Conservation (phyloP, 495 filamentous ascomycete genomes). For the Durotheca rogersii region DNA sequence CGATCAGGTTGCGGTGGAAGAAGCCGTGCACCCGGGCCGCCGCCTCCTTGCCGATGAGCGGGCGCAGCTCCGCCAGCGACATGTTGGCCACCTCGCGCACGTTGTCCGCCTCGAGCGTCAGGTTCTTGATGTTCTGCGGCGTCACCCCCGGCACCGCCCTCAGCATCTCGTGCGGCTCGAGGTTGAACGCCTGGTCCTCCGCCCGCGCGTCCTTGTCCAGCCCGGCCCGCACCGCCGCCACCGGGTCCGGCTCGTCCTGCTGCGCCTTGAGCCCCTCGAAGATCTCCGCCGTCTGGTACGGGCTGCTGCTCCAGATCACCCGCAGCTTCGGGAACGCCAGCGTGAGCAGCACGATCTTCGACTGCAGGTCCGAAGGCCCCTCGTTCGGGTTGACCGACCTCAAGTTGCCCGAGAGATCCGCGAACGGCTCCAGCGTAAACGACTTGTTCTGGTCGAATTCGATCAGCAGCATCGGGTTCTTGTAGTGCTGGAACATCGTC, state of each 20-base stretch:
- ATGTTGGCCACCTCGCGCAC: slow-evolving; percentile 86
- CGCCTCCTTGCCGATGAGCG: slow-evolving; percentile 75
- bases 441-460: slow-evolving; percentile 98
- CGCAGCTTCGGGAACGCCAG: slow-evolving; percentile 86
- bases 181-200: slow-evolving; percentile 60
- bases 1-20: slow-evolving; percentile 75
- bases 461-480: slow-evolving; percentile 85
- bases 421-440: slow-evolving; percentile 93
- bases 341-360: slow-evolving; percentile 88
- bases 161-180: slow-evolving; percentile 80
- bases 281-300: slow-evolving; percentile 96
- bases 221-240: slow-evolving; percentile 79
- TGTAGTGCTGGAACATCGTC: slow-evolving; percentile 92
- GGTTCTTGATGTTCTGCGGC: slow-evolving; percentile 65
- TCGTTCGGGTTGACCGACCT: slow-evolving; percentile 55
- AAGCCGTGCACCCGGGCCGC: slow-evolving; percentile 77
- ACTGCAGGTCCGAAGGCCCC: slow-evolving; percentile 73
- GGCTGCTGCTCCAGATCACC: slow-evolving; percentile 90
- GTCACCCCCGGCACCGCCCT: slow-evolving; percentile 83
- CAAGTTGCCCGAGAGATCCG: slow-evolving; percentile 70
- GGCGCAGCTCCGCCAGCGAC: slow-evolving; percentile 67
- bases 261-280: slow-evolving; percentile 90
- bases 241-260: slow-evolving; percentile 84
- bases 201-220: slow-evolving; percentile 61
- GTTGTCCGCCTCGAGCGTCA: slow-evolving; percentile 73